Percentiles rank a stretch among this genome's conserved stretches.
phyloP scores from a whole-genome alignment of 1,284 basidiomycete genomes.

The Xanthoconium separans region DNA sequence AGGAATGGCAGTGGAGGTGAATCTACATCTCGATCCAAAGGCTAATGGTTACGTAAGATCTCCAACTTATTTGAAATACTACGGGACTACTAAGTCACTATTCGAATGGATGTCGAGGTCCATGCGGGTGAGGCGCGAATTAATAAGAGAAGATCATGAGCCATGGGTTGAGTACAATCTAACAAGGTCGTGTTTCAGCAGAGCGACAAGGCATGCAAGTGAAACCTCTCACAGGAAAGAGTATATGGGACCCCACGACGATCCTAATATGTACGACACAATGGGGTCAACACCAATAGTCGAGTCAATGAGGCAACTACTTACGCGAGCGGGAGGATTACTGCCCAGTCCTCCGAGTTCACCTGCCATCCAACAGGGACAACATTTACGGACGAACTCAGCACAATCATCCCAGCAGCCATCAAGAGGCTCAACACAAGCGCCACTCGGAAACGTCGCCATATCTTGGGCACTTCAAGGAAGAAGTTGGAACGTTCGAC shows the following conservation, averaged over 20 bases:
- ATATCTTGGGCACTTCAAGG: slow-evolving; percentile 80
- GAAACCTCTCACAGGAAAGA: slow-evolving; percentile 56
- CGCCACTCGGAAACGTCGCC: slow-evolving; percentile 56
- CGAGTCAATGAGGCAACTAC: slow-evolving; percentile 25
- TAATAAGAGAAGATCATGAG: slow-evolving; percentile 77
- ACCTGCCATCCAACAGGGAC: slow-evolving; percentile 66
- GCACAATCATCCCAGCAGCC: slow-evolving; percentile 52
- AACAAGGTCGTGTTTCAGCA: background rate
- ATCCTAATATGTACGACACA: slow-evolving; percentile 37
- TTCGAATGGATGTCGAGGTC: background rate
- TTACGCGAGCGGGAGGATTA: slow-evolving; percentile 64
- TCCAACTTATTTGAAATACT: background rate
- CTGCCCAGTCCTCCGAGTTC: slow-evolving; percentile 50
- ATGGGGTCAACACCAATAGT: background rate
- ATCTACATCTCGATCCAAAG: background rate
- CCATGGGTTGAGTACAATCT: slow-evolving; percentile 79
- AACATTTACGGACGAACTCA: slow-evolving; percentile 41
- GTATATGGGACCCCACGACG: slow-evolving; percentile 58
- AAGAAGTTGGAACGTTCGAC: slow-evolving; percentile 85
- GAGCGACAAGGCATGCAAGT: background rate
- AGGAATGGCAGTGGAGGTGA: background rate
- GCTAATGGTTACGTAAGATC: background rate
- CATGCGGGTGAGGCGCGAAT: background rate
- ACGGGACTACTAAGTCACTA: too few species aligned
- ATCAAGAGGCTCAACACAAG: slow-evolving; percentile 53